Evolutionary conservation across 306 rosid species (phyloP).

Genomic region (Lupinus albus): DNA sequence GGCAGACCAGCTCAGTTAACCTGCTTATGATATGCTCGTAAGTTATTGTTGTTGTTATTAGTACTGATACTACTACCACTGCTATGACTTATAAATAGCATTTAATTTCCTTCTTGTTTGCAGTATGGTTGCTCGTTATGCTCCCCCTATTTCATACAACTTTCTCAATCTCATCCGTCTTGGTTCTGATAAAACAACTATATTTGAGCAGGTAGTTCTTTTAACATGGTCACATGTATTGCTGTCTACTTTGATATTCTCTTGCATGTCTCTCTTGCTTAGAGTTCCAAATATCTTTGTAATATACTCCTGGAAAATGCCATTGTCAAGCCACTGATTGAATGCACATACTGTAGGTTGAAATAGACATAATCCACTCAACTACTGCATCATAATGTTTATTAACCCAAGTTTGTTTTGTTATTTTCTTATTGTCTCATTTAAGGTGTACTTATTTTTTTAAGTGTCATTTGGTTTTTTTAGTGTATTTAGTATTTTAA

Average conservation of each 20-base stretch:
- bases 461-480: background rate
- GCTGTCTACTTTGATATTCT: slow-evolving; percentile 20
- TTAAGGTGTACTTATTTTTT: background rate
- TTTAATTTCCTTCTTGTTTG: slow-evolving; percentile 37
- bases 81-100: slow-evolving; percentile 27
- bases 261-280: background rate
- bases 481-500: slow-evolving; percentile 1
- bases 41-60: slow-evolving; percentile 41
- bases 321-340: slow-evolving; percentile 11
- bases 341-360: slow-evolving; percentile 13
- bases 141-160: slow-evolving; percentile 96
- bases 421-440: slow-evolving; percentile 10
- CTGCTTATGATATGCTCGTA: slow-evolving; percentile 99
- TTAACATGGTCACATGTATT: slow-evolving; percentile 15
- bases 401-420: slow-evolving; percentile 1
- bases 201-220: slow-evolving; percentile 80
- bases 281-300: slow-evolving; percentile 4
- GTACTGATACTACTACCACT: slow-evolving; percentile 5
- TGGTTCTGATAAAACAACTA: slow-evolving; percentile 54
- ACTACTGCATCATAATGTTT: slow-evolving; percentile 31
- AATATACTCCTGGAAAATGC: slow-evolving; percentile 4
- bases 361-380: slow-evolving; percentile 5
- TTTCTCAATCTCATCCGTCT: slow-evolving; percentile 90
- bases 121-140: slow-evolving; percentile 98
- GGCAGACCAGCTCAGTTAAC: slow-evolving; percentile 91